Conservation (phyloP, 257 asterid genomes). For the Plantago ovata region DNA sequence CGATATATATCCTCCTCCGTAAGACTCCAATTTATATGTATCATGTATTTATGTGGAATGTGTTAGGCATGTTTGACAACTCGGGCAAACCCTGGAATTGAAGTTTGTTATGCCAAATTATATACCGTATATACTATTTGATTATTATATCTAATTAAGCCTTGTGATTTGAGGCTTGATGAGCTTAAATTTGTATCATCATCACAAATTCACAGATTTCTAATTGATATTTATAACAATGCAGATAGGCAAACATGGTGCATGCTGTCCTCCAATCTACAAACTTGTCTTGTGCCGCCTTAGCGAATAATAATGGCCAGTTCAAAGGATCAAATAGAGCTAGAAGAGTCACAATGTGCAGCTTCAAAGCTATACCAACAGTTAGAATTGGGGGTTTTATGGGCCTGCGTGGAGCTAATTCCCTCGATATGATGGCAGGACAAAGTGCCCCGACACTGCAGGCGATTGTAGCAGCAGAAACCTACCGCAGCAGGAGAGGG, state of each 20-base stretch:
- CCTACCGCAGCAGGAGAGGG: conserved; percentile 40
- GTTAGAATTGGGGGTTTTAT: conserved; percentile 43
- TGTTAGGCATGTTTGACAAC: no score
- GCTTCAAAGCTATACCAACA: conserved; percentile 31
- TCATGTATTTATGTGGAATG: no score
- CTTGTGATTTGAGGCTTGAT: no score
- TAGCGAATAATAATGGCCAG: conserved; percentile 39
- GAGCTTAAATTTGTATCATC: no score
- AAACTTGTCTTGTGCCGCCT: conserved; percentile 54
- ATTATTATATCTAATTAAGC: no score
- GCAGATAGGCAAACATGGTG: conserved; percentile 64
- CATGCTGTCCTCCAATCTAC: conserved; percentile 73
- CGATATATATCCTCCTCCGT: no score
- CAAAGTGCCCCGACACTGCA: conserved; percentile 47
- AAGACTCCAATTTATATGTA: no score
- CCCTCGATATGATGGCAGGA: conserved; percentile 52
- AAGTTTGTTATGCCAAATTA: no score
- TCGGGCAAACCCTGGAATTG: no score
- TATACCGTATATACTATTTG: no score
- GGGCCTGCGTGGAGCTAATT: conserved; percentile 73
- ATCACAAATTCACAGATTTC: no score
- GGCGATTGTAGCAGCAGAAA: conserved; percentile 56
- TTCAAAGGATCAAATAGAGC: conserved; percentile 47
- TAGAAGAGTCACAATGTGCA: conserved; percentile 39
- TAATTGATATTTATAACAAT: conserved; percentile 19